Evolutionary conservation across 2,329 filamentous ascomycete species (phyloP).

Genomic region (Sporothrix pallida): DNA sequence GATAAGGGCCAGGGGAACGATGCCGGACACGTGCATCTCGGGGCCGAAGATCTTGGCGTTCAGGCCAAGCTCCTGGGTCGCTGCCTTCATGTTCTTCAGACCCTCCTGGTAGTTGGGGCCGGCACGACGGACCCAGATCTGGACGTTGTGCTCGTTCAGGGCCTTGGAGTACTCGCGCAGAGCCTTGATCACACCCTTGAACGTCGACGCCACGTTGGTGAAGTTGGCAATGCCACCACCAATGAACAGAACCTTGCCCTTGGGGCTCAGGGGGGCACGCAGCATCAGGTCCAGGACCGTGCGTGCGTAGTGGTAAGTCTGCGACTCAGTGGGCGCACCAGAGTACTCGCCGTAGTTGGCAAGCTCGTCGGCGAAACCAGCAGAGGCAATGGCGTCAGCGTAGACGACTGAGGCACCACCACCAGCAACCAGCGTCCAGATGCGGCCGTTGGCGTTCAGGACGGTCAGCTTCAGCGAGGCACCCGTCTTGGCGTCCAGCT

Average conservation of each 20-base stretch:
- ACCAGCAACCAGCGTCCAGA: conserved; percentile 98
- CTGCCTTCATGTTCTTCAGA: conserved; percentile 99
- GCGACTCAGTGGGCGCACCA: conserved; percentile 95
- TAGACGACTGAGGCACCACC: conserved; percentile 99
- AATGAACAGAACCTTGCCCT: conserved; percentile 99
- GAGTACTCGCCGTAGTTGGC: conserved; percentile 99
- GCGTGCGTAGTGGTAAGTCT: conserved; percentile 98
- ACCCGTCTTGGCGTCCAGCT: conserved; percentile 98
- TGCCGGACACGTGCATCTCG: conserved; percentile 97
- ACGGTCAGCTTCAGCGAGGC: conserved; percentile 98
- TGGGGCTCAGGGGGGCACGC: conserved; percentile 78
- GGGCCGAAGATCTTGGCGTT: conserved; percentile 68
- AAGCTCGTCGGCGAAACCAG: conserved; percentile 92
- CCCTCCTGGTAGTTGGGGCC: conserved; percentile 99
- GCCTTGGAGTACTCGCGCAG: conserved; percentile 85
- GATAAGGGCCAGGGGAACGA: conserved; percentile 87
- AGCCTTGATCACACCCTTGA: conserved; percentile 99
- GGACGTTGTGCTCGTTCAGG: conserved; percentile 93
- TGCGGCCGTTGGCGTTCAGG: conserved; percentile 85
- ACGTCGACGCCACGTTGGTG: conserved; percentile 98
- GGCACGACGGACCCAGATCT: conserved; percentile 91
- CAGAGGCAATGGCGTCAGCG: conserved; percentile 95
- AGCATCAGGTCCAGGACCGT: conserved; percentile 98
- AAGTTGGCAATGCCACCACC: conserved; percentile 99
- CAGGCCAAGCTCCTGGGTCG: conserved; percentile 89